A percentile compares a stretch with the other conserved stretches of the same genome.
Evolutionary conservation across 495 filamentous ascomycete species (phyloP).

Genomic region (Bombardia bombarda): DNA sequence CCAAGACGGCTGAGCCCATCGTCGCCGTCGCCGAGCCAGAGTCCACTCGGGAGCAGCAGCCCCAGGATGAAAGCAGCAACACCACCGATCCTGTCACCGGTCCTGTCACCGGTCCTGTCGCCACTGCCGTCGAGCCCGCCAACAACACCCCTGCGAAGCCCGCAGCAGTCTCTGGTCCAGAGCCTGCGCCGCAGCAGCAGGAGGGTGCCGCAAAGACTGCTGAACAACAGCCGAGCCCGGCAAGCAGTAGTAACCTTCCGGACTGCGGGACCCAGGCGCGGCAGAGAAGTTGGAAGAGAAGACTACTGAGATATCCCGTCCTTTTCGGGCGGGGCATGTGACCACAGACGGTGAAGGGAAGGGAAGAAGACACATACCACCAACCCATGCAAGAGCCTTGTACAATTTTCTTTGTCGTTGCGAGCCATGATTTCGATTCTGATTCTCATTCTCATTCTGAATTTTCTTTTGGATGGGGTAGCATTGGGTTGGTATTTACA

Average conservation of each 20-base stretch:
- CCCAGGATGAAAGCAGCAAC: not conserved
- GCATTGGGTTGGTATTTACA: slow-evolving; percentile 11
- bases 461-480: slow-evolving; percentile 8
- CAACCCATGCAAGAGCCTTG: slow-evolving; percentile 20
- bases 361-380: slow-evolving; percentile 2
- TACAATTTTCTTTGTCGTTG: slow-evolving; percentile 22
- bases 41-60: slow-evolving; percentile 16
- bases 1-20: slow-evolving; percentile 16
- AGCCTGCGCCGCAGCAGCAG: slow-evolving; percentile 9
- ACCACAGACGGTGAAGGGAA: slow-evolving; percentile 11
- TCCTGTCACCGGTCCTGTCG: not conserved
- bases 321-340: slow-evolving; percentile 25
- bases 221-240: slow-evolving; percentile 8
- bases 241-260: slow-evolving; percentile 3
- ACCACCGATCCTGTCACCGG: not conserved
- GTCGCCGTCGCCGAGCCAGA: slow-evolving; percentile 14
- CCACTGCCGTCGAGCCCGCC: slow-evolving; percentile 9
- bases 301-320: slow-evolving; percentile 19
- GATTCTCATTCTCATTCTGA: not conserved
- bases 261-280: slow-evolving; percentile 9
- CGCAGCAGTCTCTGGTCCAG: slow-evolving; percentile 7
- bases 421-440: slow-evolving; percentile 5
- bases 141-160: slow-evolving; percentile 4
- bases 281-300: slow-evolving; percentile 22
- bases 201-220: not conserved